phyloP scores from a whole-genome alignment of 148 eudicot species.

The Heliosperma pusillum region DNA sequence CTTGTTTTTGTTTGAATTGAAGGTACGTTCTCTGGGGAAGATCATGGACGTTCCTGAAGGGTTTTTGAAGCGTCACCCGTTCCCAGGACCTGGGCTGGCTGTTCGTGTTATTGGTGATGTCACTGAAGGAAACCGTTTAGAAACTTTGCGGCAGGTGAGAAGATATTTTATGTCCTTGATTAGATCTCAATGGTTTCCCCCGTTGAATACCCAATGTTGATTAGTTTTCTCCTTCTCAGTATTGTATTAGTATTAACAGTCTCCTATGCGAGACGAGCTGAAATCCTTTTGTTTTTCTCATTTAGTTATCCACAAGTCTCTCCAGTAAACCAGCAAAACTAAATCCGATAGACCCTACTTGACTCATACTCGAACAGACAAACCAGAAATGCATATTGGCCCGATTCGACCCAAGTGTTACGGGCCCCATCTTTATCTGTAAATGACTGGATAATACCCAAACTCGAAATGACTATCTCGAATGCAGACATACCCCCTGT shows the following conservation, averaged over 20 bases:
- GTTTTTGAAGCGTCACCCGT: slow-evolving; percentile 93
- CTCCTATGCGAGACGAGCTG: not conserved
- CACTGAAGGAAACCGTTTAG: slow-evolving; percentile 72
- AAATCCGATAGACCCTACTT: too few relatives aligned
- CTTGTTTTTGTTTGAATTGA: not conserved
- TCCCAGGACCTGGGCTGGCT: slow-evolving; percentile 98
- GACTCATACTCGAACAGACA: not conserved
- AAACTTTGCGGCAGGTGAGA: slow-evolving; percentile 64
- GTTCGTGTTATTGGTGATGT: slow-evolving; percentile 94
- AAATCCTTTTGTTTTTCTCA: too few relatives aligned
- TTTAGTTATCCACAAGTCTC: too few relatives aligned
- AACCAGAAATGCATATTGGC: not conserved
- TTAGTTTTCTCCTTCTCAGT: not conserved
- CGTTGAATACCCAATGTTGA: not conserved
- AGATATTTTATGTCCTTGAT: not conserved
- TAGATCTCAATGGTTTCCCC: not conserved
- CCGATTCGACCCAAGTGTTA: not conserved
- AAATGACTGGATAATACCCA: too few relatives aligned
- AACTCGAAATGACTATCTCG: too few relatives aligned
- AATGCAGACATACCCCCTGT: not conserved
- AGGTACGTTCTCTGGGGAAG: slow-evolving; percentile 91
- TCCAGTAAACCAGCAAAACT: too few relatives aligned
- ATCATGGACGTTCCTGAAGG: slow-evolving; percentile 73
- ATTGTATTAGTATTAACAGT: too few relatives aligned
- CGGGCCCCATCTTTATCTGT: not conserved